These are phyloP conservation scores for Ilyonectria mors-panacis DNA, from an alignment of 2,329 filamentous ascomycete genomes.

Conservation along the genomic window DNA sequence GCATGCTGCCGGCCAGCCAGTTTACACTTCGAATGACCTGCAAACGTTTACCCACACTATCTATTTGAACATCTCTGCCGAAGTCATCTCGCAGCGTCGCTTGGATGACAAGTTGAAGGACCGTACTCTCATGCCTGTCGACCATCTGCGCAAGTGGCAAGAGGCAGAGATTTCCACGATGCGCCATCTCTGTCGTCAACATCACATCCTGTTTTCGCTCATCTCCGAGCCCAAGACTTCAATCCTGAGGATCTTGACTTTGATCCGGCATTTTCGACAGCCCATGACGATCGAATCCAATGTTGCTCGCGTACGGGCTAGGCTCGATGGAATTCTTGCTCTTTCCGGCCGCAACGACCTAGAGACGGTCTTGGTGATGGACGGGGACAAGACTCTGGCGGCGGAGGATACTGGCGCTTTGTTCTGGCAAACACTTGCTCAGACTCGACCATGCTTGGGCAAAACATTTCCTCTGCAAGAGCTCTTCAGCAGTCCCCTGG, in stretches of 20 bases:
- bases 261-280: slow-evolving; percentile 33
- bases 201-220: slow-evolving; percentile 63
- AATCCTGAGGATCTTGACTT: slow-evolving; percentile 1
- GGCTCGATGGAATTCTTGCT: slow-evolving; percentile 51
- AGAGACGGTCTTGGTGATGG: slow-evolving; percentile 67
- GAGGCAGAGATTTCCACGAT: slow-evolving; percentile 60
- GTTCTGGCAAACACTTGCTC: slow-evolving; percentile 61
- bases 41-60: slow-evolving; percentile 70
- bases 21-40: slow-evolving; percentile 63
- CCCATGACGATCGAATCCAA: slow-evolving; percentile 54
- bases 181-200: slow-evolving; percentile 58
- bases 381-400: slow-evolving; percentile 71
- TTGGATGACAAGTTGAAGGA: slow-evolving; percentile 53
- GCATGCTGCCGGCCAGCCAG: slow-evolving; percentile 47
- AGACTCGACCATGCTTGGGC: background rate
- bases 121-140: slow-evolving; percentile 52
- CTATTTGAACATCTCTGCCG: slow-evolving; percentile 63
- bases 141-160: slow-evolving; percentile 64
- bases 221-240: slow-evolving; percentile 48
- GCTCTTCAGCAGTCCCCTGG: slow-evolving; percentile 62
- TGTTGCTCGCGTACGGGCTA: slow-evolving; percentile 43
- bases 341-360: slow-evolving; percentile 31
- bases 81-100: slow-evolving; percentile 56
- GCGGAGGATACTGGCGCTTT: slow-evolving; percentile 63
- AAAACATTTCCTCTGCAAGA: slow-evolving; percentile 53